Conservation (phyloP, 2,329 filamentous ascomycete species). For the Colletotrichum sp. region DNA sequence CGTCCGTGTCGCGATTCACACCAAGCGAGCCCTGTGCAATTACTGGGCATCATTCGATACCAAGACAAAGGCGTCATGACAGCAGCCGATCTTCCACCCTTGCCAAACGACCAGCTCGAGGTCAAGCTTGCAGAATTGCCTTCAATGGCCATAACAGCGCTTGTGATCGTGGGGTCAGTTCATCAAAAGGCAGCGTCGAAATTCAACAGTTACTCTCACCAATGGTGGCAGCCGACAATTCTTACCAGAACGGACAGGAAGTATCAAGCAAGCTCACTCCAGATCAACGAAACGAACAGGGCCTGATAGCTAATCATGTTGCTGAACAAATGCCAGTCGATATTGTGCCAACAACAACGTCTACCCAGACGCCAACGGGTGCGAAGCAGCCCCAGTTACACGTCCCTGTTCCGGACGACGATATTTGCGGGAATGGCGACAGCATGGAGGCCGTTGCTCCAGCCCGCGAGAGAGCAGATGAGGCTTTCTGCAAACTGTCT, state of each 20-base stretch:
- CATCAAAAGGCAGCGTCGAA: neutral
- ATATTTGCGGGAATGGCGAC: neutral
- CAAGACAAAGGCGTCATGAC: conserved; percentile 21
- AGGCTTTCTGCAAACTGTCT: neutral
- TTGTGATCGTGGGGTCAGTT: neutral
- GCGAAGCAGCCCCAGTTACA: neutral
- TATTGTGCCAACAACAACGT: neutral
- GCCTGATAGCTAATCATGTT: neutral
- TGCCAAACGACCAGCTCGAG: conserved; percentile 18
- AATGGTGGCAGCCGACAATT: neutral
- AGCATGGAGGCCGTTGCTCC: neutral
- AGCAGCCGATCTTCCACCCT: neutral
- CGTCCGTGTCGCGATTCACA: too few relatives aligned
- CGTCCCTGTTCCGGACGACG: neutral
- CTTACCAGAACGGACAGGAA: neutral
- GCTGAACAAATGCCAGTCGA: neutral
- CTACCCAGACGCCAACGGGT: neutral
- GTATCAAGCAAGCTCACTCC: neutral
- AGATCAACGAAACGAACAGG: neutral
- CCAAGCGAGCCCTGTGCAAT: too few relatives aligned
- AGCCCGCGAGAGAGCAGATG: neutral
- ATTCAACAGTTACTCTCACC: neutral
- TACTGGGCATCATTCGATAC: conserved; percentile 18
- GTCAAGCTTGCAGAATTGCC: neutral
- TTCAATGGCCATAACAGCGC: neutral